These are phyloP conservation scores for Plasmodium gonderi DNA, from an alignment of 169 alveolate species.

Conservation along the genomic window DNA sequence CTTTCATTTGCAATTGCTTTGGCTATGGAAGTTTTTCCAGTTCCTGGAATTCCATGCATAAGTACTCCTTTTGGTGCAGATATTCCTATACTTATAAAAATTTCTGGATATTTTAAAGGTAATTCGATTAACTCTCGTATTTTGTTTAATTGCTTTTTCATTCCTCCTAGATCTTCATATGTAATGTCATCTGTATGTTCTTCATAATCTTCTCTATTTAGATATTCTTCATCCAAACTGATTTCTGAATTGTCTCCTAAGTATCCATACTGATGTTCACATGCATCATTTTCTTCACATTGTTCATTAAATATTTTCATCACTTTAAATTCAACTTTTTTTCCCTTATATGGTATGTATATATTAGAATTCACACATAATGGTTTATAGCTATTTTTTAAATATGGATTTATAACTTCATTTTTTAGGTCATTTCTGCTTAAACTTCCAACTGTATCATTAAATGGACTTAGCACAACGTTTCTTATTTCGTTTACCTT, in stretches of 20 bases:
- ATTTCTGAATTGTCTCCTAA: conserved; percentile 66
- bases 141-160: conserved; percentile 83
- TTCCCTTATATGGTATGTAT: conserved; percentile 40
- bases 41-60: conserved; percentile 90
- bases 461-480: conserved; percentile 51
- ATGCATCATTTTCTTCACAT: conserved; percentile 11
- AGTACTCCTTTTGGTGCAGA: conserved; percentile 89
- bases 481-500: conserved; percentile 9
- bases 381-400: conserved; percentile 48
- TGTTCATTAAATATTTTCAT: conserved; percentile 66
- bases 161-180: conserved; percentile 86
- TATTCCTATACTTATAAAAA: conserved; percentile 86
- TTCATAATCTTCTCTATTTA: conserved; percentile 82
- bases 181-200: conserved; percentile 81
- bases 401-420: conserved; percentile 27
- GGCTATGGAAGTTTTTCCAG: conserved; percentile 89
- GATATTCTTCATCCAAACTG: conserved; percentile 73
- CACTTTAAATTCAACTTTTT: conserved; percentile 80
- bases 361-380: conserved; percentile 10
- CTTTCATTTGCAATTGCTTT: conserved; percentile 89
- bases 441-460: conserved; percentile 30
- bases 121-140: conserved; percentile 85
- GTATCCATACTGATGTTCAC: conserved; percentile 31
- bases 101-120: conserved; percentile 86
- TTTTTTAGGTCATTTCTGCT: conserved; percentile 18